Conservation (phyloP, 2,329 filamentous ascomycete species). For the Hypoxylon sp. region DNA sequence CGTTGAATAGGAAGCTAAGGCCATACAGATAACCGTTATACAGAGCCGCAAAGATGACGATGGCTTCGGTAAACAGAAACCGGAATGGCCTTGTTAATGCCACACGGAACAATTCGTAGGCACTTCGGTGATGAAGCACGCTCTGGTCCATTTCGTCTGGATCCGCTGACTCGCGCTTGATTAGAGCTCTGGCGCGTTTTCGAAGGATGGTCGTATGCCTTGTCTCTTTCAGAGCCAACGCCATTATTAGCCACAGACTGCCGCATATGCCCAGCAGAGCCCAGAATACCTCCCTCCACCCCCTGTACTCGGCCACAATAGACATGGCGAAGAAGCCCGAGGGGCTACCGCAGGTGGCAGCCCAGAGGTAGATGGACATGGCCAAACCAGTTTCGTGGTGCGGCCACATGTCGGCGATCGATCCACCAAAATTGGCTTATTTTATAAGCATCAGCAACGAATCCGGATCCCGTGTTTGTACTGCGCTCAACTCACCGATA, state of each 20-base stretch:
- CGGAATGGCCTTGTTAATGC: slow-evolving; percentile 56
- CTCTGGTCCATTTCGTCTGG: slow-evolving; percentile 46
- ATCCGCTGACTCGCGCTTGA: slow-evolving; percentile 37
- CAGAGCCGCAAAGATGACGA: slow-evolving; percentile 55
- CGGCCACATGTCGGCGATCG: slow-evolving; percentile 55
- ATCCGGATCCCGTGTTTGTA: not conserved
- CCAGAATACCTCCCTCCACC: slow-evolving; percentile 56
- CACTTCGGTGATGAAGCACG: slow-evolving; percentile 47
- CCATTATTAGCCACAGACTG: slow-evolving; percentile 53
- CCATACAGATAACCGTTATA: slow-evolving; percentile 60
- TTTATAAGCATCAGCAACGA: not conserved
- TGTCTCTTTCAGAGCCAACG: slow-evolving; percentile 52
- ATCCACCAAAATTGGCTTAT: slow-evolving; percentile 51
- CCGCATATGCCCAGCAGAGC: slow-evolving; percentile 55
- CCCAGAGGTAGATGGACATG: slow-evolving; percentile 50
- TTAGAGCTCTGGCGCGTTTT: slow-evolving; percentile 44
- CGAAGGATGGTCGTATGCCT: slow-evolving; percentile 54
- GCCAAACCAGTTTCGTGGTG: slow-evolving; percentile 52
- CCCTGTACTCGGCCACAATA: slow-evolving; percentile 52
- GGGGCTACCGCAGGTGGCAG: slow-evolving; percentile 55
- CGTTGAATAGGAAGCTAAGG: slow-evolving; percentile 58
- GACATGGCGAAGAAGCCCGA: slow-evolving; percentile 56
- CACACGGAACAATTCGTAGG: slow-evolving; percentile 50
- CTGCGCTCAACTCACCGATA: slow-evolving; percentile 24
- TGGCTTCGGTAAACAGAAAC: slow-evolving; percentile 56